These are phyloP conservation scores for Scytalidium sp. DNA, from an alignment of 2,329 filamentous ascomycete genomes.

Conservation along the genomic window DNA sequence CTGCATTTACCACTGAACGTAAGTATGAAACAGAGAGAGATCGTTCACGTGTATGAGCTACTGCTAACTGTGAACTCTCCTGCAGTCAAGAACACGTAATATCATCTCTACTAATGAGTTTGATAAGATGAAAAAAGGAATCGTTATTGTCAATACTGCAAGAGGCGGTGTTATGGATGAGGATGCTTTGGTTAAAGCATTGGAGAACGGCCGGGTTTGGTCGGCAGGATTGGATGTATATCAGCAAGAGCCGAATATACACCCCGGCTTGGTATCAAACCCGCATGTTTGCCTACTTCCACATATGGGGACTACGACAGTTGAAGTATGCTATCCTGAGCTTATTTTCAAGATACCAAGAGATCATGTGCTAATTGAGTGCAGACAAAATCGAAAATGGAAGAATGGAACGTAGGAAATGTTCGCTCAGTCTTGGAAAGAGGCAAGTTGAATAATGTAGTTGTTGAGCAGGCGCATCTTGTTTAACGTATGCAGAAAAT, in stretches of 20 bases:
- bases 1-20: constrained; percentile 70
- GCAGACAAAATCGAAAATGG: constrained; percentile 39
- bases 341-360: neutral
- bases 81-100: constrained; percentile 30
- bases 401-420: constrained; percentile 35
- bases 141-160: constrained; percentile 75
- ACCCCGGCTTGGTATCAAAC: constrained; percentile 67
- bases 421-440: constrained; percentile 34
- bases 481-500: neutral
- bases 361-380: neutral
- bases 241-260: constrained; percentile 71
- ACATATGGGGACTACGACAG: constrained; percentile 78
- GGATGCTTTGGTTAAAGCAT: constrained; percentile 67
- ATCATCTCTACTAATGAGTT: constrained; percentile 69
- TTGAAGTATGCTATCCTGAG: constrained; percentile 19
- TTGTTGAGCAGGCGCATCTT: constrained; percentile 57
- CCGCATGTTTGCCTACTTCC: constrained; percentile 69
- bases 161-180: constrained; percentile 78
- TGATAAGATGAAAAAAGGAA: constrained; percentile 70
- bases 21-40: constrained; percentile 40
- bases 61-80: neutral
- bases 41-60: constrained; percentile 19
- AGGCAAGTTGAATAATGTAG: constrained; percentile 60
- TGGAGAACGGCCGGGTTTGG: constrained; percentile 62
- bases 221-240: constrained; percentile 74